Conservation (phyloP, 805 yeast species). For the Ogataea degrootiae region DNA sequence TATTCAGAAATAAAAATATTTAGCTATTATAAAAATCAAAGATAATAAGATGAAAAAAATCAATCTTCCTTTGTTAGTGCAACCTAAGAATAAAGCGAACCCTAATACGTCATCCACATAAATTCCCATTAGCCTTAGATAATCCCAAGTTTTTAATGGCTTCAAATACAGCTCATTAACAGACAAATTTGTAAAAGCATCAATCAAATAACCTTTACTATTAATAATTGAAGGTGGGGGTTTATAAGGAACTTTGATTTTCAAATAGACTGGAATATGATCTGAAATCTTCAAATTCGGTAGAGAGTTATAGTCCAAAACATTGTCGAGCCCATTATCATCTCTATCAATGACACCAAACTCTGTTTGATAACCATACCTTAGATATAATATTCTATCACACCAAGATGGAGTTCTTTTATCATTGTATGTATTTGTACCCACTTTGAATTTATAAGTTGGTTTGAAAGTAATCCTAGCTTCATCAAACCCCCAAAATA, state of each 20-base stretch:
- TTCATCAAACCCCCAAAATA: constrained; percentile 65
- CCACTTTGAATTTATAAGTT: constrained; percentile 63
- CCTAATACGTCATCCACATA: constrained; percentile 18
- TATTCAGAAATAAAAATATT: neutral
- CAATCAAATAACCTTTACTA: constrained; percentile 23
- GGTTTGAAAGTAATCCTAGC: constrained; percentile 65
- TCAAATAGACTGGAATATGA: constrained; percentile 72
- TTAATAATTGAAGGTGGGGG: constrained; percentile 37
- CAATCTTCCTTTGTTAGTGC: constrained; percentile 21
- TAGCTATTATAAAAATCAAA: constrained; percentile 6
- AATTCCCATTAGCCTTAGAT: constrained; percentile 9
- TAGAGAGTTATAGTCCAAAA: constrained; percentile 46
- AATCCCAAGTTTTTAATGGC: constrained; percentile 20
- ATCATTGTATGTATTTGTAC: constrained; percentile 41
- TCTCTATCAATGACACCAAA: neutral
- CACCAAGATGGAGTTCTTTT: constrained; percentile 86
- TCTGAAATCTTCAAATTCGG: constrained; percentile 54
- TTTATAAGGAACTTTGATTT: constrained; percentile 40
- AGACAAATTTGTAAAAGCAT: constrained; percentile 18
- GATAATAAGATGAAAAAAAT: constrained; percentile 3
- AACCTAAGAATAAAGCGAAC: constrained; percentile 7
- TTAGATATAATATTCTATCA: constrained; percentile 67
- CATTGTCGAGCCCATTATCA: neutral
- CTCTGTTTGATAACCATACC: constrained; percentile 30
- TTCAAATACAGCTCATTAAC: constrained; percentile 22